These are phyloP conservation scores for Phytophthora niederhauseri DNA, from an alignment of 352 stramenopile species.

Conservation along the genomic window DNA sequence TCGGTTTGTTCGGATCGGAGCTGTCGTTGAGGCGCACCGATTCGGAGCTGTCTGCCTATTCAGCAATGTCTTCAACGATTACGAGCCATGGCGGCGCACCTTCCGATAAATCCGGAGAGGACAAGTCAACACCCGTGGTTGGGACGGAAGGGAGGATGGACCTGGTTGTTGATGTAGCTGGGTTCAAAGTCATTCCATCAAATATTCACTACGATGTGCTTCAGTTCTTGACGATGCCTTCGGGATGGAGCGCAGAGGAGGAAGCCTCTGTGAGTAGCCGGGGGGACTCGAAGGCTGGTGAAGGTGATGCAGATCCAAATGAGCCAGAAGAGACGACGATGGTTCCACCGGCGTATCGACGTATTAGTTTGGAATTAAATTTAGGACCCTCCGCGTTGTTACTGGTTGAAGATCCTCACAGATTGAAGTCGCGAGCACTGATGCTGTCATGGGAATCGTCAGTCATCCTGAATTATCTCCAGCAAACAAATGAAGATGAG, in stretches of 20 bases:
- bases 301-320: slow-evolving; percentile 11
- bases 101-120: slow-evolving; percentile 26
- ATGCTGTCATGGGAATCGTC: slow-evolving; percentile 84
- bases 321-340: slow-evolving; percentile 11
- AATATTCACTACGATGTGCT: slow-evolving; percentile 86
- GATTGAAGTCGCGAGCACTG: slow-evolving; percentile 70
- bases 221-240: slow-evolving; percentile 60
- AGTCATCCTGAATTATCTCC: slow-evolving; percentile 67
- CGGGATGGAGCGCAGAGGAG: slow-evolving; percentile 31
- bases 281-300: slow-evolving; percentile 8
- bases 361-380: slow-evolving; percentile 60
- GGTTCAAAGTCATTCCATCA: slow-evolving; percentile 81
- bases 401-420: slow-evolving; percentile 77
- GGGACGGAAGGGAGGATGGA: slow-evolving; percentile 60
- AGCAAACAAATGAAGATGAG: slow-evolving; percentile 47
- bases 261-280: slow-evolving; percentile 30
- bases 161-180: slow-evolving; percentile 69
- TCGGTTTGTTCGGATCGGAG: slow-evolving; percentile 43
- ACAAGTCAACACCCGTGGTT: slow-evolving; percentile 16
- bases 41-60: slow-evolving; percentile 42
- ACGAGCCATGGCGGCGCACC: slow-evolving; percentile 16
- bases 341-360: slow-evolving; percentile 42
- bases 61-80: slow-evolving; percentile 33
- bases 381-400: slow-evolving; percentile 70
- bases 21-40: slow-evolving; percentile 40